Evolutionary conservation across 257 asterid genomes (phyloP).

Genomic region (Gentiana dahurica): DNA sequence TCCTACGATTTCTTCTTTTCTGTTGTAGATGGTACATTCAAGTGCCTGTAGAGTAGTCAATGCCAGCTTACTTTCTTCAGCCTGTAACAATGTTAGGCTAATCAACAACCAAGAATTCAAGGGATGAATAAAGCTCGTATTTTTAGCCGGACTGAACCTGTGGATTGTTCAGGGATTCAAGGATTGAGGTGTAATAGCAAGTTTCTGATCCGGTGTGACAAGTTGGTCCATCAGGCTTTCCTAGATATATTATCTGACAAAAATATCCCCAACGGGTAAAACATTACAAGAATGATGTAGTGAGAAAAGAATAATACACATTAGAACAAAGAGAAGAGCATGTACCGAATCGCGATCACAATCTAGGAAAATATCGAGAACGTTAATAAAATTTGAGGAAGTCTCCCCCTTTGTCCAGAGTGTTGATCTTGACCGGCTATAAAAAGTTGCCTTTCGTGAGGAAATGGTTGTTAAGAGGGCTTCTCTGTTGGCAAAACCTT

Average conservation of each 20-base stretch:
- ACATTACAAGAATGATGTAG: background rate
- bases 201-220: conserved; percentile 91
- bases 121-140: background rate
- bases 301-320: background rate
- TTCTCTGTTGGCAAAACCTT: conserved; percentile 75
- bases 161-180: conserved; percentile 24
- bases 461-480: conserved; percentile 62
- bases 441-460: conserved; percentile 77
- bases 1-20: conserved; percentile 39
- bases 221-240: conserved; percentile 92
- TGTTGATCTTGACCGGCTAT: conserved; percentile 72
- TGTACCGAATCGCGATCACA: conserved; percentile 94
- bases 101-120: background rate
- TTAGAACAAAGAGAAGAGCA: background rate
- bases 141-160: conserved; percentile 20
- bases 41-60: conserved; percentile 52
- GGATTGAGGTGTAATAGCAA: conserved; percentile 64
- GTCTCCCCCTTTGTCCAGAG: conserved; percentile 96
- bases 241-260: conserved; percentile 63
- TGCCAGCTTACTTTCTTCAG: conserved; percentile 40
- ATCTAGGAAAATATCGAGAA: conserved; percentile 61
- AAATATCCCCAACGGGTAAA: background rate
- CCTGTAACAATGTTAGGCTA: conserved; percentile 19
- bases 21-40: conserved; percentile 59
- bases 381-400: conserved; percentile 76